Conservation (phyloP, 2,329 filamentous ascomycete genomes). For the Macroventuria anomochaeta region DNA sequence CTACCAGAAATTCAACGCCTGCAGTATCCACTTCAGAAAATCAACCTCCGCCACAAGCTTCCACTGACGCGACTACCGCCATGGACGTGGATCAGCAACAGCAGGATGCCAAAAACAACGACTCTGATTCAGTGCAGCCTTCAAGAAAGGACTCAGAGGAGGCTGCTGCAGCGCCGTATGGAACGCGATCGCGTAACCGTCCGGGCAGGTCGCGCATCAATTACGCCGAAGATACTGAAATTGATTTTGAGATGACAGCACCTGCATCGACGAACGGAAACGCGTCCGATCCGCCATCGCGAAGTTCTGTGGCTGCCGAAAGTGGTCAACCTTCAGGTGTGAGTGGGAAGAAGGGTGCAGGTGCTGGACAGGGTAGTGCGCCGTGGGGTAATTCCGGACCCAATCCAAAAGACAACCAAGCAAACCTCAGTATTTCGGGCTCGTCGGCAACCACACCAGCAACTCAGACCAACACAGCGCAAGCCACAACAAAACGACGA, state of each 20-base stretch:
- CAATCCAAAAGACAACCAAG: slow-evolving; percentile 45
- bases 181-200: slow-evolving; percentile 91
- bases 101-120: slow-evolving; percentile 36
- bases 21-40: slow-evolving; percentile 35
- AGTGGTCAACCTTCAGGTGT: slow-evolving; percentile 39
- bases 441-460: slow-evolving; percentile 64
- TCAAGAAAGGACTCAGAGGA: slow-evolving; percentile 45
- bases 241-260: slow-evolving; percentile 77
- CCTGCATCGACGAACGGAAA: slow-evolving; percentile 64
- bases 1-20: slow-evolving; percentile 44
- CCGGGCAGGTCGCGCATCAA: slow-evolving; percentile 81
- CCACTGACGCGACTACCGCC: slow-evolving; percentile 37
- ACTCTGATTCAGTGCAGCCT: slow-evolving; percentile 39
- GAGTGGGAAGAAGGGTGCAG: slow-evolving; percentile 49
- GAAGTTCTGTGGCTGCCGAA: slow-evolving; percentile 43
- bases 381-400: slow-evolving; percentile 46
- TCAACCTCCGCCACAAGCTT: slow-evolving; percentile 30
- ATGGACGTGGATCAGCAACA: slow-evolving; percentile 38
- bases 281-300: slow-evolving; percentile 52
- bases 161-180: slow-evolving; percentile 71
- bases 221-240: slow-evolving; percentile 93
- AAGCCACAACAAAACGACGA: slow-evolving; percentile 71
- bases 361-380: slow-evolving; percentile 50
- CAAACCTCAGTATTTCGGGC: slow-evolving; percentile 57
- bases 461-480: slow-evolving; percentile 43